Conservation (phyloP, 441 rosid species). For the Flueggea neowawraea region DNA sequence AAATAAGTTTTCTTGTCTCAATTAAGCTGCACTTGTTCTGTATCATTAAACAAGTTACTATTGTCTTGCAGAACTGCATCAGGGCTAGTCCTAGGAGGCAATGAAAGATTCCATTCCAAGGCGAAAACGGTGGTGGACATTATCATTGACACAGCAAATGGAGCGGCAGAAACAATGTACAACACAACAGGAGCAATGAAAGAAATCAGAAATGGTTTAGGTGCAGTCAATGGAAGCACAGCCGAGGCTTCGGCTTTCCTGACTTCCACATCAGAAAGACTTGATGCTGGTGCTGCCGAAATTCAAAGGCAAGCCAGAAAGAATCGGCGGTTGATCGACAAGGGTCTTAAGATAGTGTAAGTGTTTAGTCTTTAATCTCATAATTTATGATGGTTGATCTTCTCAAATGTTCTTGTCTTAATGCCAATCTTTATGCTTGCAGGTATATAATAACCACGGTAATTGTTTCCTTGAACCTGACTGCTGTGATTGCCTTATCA, state of each 20-base stretch:
- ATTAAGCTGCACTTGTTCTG: too few relatives aligned
- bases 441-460: conserved; percentile 47
- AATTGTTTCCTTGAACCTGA: conserved; percentile 44
- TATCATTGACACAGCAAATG: conserved; percentile 53
- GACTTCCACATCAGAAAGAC: conserved; percentile 35
- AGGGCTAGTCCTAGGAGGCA: conserved; percentile 63
- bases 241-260: conserved; percentile 36
- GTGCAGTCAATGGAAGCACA: conserved; percentile 16
- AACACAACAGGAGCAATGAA: conserved; percentile 66
- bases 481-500: conserved; percentile 42
- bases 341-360: conserved; percentile 49
- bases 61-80: conserved; percentile 41
- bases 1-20: too few relatives aligned
- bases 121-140: conserved; percentile 45
- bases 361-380: conserved; percentile 11
- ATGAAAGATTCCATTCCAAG: conserved; percentile 42
- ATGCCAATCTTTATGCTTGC: conserved; percentile 12
- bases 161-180: conserved; percentile 45
- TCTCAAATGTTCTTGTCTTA: too few relatives aligned
- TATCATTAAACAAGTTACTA: background rate
- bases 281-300: conserved; percentile 40
- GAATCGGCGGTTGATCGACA: conserved; percentile 46
- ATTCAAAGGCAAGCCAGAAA: conserved; percentile 45
- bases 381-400: too few relatives aligned
- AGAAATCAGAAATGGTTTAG: conserved; percentile 37